Conservation (phyloP, 306 rosid species). For the Purshia tridentata region DNA sequence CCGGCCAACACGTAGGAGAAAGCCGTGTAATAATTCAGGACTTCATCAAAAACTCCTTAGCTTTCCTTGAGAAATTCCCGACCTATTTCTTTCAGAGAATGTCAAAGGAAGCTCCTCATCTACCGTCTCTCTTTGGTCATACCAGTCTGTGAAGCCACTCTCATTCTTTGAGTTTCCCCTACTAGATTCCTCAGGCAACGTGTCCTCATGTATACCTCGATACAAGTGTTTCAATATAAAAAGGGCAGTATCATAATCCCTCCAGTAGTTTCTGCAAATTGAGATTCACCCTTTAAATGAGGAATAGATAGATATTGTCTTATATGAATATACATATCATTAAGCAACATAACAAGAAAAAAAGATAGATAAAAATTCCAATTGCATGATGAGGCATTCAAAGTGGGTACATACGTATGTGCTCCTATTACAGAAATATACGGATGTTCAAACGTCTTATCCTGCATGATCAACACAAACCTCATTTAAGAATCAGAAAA, state of each 20-base stretch:
- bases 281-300: slow-evolving; percentile 11
- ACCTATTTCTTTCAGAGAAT: slow-evolving; percentile 52
- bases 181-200: slow-evolving; percentile 21
- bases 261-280: slow-evolving; percentile 83
- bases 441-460: slow-evolving; percentile 87
- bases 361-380: background rate
- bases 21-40: background rate
- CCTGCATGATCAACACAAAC: slow-evolving; percentile 56
- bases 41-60: slow-evolving; percentile 41
- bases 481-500: slow-evolving; percentile 5
- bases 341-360: background rate
- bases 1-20: slow-evolving; percentile 8
- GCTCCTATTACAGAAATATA: slow-evolving; percentile 87
- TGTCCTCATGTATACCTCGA: slow-evolving; percentile 57
- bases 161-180: slow-evolving; percentile 34
- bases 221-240: slow-evolving; percentile 81
- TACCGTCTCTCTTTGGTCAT: slow-evolving; percentile 38
- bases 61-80: slow-evolving; percentile 55
- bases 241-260: slow-evolving; percentile 89
- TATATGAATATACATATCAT: background rate
- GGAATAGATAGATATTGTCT: background rate
- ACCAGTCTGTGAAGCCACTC: slow-evolving; percentile 44
- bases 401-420: slow-evolving; percentile 67
- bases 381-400: background rate
- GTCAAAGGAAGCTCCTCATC: slow-evolving; percentile 88